Base-by-base conservation (phyloP, 495 filamentous ascomycete species). In the Xylaria cubensis region DNA sequence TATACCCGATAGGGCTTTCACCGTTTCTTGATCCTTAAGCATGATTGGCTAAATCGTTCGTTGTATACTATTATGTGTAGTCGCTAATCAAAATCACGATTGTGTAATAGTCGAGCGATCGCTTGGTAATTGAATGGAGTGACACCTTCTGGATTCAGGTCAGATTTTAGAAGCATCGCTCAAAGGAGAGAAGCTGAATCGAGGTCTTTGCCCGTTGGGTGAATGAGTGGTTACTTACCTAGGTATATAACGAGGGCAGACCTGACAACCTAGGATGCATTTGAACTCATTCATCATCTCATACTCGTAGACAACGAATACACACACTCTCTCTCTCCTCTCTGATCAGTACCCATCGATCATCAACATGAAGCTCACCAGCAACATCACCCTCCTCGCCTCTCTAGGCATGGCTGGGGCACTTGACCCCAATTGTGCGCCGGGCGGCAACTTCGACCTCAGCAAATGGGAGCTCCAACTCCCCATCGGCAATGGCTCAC, bases 361-460 rank as follows among this genome's bases (percentile, higher is more conserved):
- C 44, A 51, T 13, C 29, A 65, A 50, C 34, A 65, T 65, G 63
- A 65, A 65, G 63, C 26, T 51, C 42, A 21, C 29, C 44, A 2
- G 44, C 29, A 51, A 65, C 17, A 15, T 65, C 44, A 21, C 44
- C 26, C 17, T 65, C 44, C 42, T 65, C 44, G 63, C 63, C 63
- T 65, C 44, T 36, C 26, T 51, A 24, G 63, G 63, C 44, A 34
- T 65, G 36, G 71, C 65, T 17, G 69, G 46, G 59, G 74, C 59
- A 34, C 73, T 77, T 5, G 70, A 79, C 64, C 67, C 80, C 67
- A 72, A 58, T n/a, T 82, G 80, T 65, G 79, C 80, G 6, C 81
- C 81, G 0, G 81, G 81, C 15, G 81, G 79, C 17, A 83, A 83
- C 71, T 82, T 84, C 64, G 74, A 84, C 68, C 74, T 81, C 26